A percentile compares a stretch with the other conserved stretches of the same genome.
Conservation (phyloP, 176 grass and related monocot genomes). For the Carex scoparia region DNA sequence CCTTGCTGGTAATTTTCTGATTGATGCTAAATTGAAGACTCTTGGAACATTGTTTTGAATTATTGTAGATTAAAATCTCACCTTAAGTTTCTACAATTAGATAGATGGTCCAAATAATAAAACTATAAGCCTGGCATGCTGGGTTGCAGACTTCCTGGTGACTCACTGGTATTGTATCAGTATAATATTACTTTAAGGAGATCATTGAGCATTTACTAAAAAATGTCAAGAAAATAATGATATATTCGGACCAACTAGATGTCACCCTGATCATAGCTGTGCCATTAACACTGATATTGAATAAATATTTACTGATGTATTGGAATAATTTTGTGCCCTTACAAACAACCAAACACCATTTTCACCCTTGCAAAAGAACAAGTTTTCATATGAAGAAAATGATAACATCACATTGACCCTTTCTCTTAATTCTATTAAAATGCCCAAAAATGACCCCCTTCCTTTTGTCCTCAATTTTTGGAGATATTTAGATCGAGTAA, state of each 20-base stretch:
- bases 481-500: neutral
- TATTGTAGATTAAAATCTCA: neutral
- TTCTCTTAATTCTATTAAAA: neutral
- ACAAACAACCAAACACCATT: neutral
- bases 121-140: neutral
- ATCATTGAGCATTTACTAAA: neutral
- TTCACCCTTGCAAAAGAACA: neutral
- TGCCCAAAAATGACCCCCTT: neutral
- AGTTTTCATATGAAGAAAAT: neutral
- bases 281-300: neutral
- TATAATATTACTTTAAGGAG: neutral
- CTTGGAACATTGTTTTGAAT: conserved; percentile 15
- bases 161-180: neutral
- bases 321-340: neutral
- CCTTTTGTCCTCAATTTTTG: neutral
- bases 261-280: neutral
- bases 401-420: neutral
- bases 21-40: neutral
- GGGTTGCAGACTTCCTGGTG: conserved; percentile 1
- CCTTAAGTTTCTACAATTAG: neutral
- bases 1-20: conserved; percentile 66
- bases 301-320: neutral
- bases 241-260: neutral
- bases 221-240: neutral
- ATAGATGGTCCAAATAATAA: neutral